A percentile compares a stretch with the other conserved stretches of the same genome.
phyloP scores from a whole-genome alignment of 2,329 filamentous ascomycete species.

The Xylaria digitata region DNA sequence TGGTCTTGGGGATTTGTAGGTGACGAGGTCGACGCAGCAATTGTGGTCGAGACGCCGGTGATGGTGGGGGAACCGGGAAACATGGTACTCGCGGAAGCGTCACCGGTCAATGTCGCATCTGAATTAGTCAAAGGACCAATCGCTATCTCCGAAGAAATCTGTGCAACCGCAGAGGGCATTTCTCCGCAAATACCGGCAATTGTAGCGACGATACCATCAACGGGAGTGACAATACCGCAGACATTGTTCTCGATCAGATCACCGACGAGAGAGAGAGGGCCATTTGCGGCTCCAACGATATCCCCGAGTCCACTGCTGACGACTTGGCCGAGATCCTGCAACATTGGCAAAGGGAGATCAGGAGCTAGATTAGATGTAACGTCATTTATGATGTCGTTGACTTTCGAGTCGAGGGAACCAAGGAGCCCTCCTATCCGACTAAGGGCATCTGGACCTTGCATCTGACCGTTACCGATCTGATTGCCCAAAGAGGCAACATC shows the following conservation, averaged over 20 bases:
- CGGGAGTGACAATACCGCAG: slow-evolving; percentile 41
- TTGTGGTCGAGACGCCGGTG: not conserved
- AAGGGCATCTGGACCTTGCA: slow-evolving; percentile 40
- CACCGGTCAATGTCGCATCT: slow-evolving; percentile 32
- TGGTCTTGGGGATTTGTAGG: slow-evolving; percentile 10
- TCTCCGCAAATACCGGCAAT: slow-evolving; percentile 44
- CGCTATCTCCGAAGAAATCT: slow-evolving; percentile 33
- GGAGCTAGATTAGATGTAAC: slow-evolving; percentile 35
- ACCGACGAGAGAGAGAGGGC: slow-evolving; percentile 40
- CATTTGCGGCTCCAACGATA: slow-evolving; percentile 38
- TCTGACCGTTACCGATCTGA: slow-evolving; percentile 34
- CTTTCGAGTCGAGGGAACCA: slow-evolving; percentile 39
- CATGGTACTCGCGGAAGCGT: slow-evolving; percentile 18
- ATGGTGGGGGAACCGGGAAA: not conserved
- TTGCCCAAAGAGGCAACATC: slow-evolving; percentile 42
- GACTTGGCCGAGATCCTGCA: slow-evolving; percentile 36
- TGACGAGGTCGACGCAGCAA: not conserved
- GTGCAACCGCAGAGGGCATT: slow-evolving; percentile 39
- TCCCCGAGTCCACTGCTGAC: slow-evolving; percentile 41
- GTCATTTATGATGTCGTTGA: slow-evolving; percentile 38
- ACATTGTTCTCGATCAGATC: slow-evolving; percentile 43
- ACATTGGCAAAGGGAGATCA: slow-evolving; percentile 33
- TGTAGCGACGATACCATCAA: slow-evolving; percentile 44
- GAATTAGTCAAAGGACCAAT: slow-evolving; percentile 24
- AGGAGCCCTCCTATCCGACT: slow-evolving; percentile 38